Percentiles rank a stretch among this genome's conserved stretches.
These are phyloP conservation scores for Trichoderma erinaceum DNA, from an alignment of 495 filamentous ascomycete genomes.

Conservation along the genomic window DNA sequence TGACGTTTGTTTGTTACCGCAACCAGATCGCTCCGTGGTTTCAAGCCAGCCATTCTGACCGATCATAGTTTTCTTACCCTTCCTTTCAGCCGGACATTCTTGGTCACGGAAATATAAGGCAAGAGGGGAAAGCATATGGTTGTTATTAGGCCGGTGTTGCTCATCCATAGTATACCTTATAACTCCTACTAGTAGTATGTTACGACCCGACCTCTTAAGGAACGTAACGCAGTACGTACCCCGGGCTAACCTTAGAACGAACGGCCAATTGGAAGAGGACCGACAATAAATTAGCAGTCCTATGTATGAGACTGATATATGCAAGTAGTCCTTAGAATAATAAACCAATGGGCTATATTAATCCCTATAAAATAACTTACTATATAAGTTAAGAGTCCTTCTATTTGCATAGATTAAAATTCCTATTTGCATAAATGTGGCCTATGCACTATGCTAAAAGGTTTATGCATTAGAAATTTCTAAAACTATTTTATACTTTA, in stretches of 20 bases:
- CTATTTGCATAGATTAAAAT: neutral
- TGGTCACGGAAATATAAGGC: conserved; percentile 5
- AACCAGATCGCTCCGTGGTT: conserved; percentile 26
- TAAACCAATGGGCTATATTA: too few relatives aligned
- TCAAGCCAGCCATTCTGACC: conserved; percentile 46
- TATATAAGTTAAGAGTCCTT: too few relatives aligned
- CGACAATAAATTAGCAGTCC: too few relatives aligned
- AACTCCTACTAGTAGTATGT: neutral
- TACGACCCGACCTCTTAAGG: too few relatives aligned
- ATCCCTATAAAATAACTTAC: too few relatives aligned
- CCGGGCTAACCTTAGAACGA: too few relatives aligned
- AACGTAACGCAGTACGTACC: too few relatives aligned
- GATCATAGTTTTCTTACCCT: conserved; percentile 36
- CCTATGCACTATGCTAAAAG: neutral
- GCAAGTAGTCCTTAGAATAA: too few relatives aligned
- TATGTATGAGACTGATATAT: too few relatives aligned
- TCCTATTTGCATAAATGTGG: neutral
- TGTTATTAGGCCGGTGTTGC: neutral
- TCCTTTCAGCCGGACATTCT: conserved; percentile 3
- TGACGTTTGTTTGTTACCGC: conserved; percentile 17
- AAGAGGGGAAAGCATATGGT: neutral
- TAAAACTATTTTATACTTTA: conserved; percentile 1
- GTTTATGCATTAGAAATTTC: neutral
- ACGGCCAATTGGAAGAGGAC: too few relatives aligned
- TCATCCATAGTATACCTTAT: neutral